Conservation (phyloP, 2,329 filamentous ascomycete species). For the Verticillium zaregamsianum region DNA sequence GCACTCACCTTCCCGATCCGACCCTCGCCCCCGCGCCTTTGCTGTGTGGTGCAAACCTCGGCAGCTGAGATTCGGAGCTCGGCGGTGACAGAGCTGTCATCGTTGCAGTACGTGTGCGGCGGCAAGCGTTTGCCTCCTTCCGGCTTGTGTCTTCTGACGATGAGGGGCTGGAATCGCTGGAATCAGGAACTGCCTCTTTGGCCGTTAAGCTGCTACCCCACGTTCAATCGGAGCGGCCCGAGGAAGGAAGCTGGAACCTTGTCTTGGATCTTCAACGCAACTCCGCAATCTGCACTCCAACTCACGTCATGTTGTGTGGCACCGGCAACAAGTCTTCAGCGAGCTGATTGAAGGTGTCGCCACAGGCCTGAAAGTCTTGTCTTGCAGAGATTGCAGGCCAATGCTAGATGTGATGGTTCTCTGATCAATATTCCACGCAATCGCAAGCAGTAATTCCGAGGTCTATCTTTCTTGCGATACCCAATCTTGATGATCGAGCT, state of each 20-base stretch:
- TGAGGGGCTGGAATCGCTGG: background rate
- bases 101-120: too few relatives aligned
- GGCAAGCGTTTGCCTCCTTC: background rate
- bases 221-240: constrained; percentile 2
- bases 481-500: too few relatives aligned
- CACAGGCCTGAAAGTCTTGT: too few relatives aligned
- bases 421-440: too few relatives aligned
- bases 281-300: background rate
- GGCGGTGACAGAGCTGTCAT: background rate
- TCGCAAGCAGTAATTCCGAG: too few relatives aligned
- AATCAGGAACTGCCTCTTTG: background rate
- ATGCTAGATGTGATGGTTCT: background rate
- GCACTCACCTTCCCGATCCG: constrained; percentile 1
- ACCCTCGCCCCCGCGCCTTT: background rate
- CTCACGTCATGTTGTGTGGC: background rate
- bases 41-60: background rate
- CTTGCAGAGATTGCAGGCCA: too few relatives aligned
- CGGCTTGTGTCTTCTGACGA: background rate
- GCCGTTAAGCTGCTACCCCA: background rate
- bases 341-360: background rate
- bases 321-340: background rate
- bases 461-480: too few relatives aligned
- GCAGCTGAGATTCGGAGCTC: background rate
- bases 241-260: constrained; percentile 3
- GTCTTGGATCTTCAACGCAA: background rate